Base-by-base conservation (phyloP, 1,284 basidiomycete genomes). In the Cerrena zonata region DNA sequence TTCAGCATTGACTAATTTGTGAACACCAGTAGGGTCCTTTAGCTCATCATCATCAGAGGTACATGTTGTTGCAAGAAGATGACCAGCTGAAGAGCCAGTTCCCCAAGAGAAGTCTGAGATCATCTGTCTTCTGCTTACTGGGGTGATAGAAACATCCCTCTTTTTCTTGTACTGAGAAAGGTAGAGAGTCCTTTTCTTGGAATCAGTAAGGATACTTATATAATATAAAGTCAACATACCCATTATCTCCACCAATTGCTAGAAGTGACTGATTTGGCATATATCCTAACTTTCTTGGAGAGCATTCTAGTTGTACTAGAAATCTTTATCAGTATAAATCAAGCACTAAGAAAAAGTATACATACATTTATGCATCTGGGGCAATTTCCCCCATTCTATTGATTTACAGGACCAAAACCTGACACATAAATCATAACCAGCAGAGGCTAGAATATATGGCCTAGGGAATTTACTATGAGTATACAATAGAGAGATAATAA, bases 1-100 rank as follows among this genome's bases (percentile, higher is more conserved):
- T 13, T 53, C 53, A 2, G 70, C 55, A 58, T 86, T 79, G 50
- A 79, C 79, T 3, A 68, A 75, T 30, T 68, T 71, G 53, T 87
- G 84, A 40, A 63, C 68, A 0, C 82, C 82, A 24, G 19, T 22
- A 22, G 7, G 11, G 7, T 34, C 30, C 15, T 7, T 7, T 2
- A 45, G 58, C 11, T 41, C 27, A 30, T 23, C 22, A 30, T 26
- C 37, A 30, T 11, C 39, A n/a, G 36, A 42, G 40, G 30, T 44
- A n/a, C 13, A 42, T 23, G 30, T 24, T 37, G 45, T 21, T 51
- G 49, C 37, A 34, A 37, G 40, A 12, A 51, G 19, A 10, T 30
- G 43, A 39, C 11, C n/a, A 39, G 49, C 34, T 18, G 36, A 34
- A 27, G 18, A 22, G 24, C 22, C 27, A 10, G 26, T 23, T 22